Percentiles rank a stretch among this genome's conserved stretches.
These are phyloP conservation scores for Fusarium nelsonii DNA, from an alignment of 2,329 filamentous ascomycete genomes.

Conservation along the genomic window DNA sequence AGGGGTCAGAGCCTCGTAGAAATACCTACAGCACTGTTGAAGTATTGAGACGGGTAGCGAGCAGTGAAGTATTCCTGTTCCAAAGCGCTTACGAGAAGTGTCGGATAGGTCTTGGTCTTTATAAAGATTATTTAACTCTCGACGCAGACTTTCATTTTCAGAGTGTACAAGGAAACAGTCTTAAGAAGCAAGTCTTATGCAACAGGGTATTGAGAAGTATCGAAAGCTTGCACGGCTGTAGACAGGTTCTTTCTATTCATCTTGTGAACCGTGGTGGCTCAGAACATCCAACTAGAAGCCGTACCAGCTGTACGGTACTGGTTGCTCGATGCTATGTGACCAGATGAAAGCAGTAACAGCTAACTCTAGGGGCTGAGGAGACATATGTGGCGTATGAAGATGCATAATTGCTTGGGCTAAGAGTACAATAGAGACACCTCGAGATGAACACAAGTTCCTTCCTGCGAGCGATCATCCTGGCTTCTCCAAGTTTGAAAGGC, in stretches of 20 bases:
- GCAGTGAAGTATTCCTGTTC: not conserved
- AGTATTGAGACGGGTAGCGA: not conserved
- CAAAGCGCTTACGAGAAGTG: not conserved
- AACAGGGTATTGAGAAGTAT: constrained; percentile 2
- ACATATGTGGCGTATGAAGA: constrained; percentile 33
- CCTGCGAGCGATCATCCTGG: not conserved
- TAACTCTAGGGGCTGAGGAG: constrained; percentile 12
- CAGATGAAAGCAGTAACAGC: constrained; percentile 19
- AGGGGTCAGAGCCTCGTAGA: not conserved
- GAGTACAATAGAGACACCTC: not conserved
- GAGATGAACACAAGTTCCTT: not conserved
- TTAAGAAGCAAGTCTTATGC: constrained; percentile 1
- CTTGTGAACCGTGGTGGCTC: constrained; percentile 4
- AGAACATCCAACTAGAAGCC: constrained; percentile 34
- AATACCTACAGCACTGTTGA: not conserved
- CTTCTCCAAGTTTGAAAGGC: not conserved
- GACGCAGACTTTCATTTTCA: not conserved
- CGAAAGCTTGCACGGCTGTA: constrained; percentile 1
- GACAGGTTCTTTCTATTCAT: constrained; percentile 29
- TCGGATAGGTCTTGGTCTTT: constrained; percentile 2
- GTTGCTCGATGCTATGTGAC: constrained; percentile 22
- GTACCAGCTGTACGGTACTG: constrained; percentile 33
- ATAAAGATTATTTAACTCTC: not conserved
- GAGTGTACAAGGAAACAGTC: not conserved
- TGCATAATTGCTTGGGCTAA: constrained; percentile 5